These are phyloP conservation scores for Oenanthe sinensis DNA, from an alignment of 129 eudicot species.

Conservation along the genomic window DNA sequence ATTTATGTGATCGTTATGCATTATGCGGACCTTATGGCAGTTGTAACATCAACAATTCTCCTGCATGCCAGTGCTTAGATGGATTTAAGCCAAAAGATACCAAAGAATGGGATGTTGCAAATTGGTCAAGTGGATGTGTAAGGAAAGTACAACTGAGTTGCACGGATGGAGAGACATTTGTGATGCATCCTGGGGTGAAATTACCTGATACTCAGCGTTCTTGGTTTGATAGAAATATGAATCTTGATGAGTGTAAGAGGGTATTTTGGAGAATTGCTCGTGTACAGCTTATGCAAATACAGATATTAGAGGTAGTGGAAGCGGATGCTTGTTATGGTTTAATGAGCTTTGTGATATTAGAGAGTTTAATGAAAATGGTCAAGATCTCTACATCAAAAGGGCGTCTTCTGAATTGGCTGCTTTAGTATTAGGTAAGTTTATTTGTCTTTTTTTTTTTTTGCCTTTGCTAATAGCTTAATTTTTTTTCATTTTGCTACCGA, in stretches of 20 bases:
- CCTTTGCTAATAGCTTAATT: too few relatives aligned
- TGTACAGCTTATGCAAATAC: conserved; percentile 47
- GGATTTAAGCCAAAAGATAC: conserved; percentile 32
- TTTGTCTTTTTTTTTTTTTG: too few relatives aligned
- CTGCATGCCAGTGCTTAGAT: conserved; percentile 38
- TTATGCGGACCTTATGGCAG: conserved; percentile 40
- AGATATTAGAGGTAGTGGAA: conserved; percentile 27
- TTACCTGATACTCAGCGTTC: too few relatives aligned
- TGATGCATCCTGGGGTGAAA: too few relatives aligned
- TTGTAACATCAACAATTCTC: conserved; percentile 28
- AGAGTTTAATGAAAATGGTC: conserved; percentile 13
- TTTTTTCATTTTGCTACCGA: neutral
- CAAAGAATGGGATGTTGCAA: conserved; percentile 24
- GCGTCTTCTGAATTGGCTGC: conserved; percentile 28
- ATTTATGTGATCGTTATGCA: conserved; percentile 28
- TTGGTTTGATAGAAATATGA: conserved; percentile 14
- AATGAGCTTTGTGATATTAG: conserved; percentile 39
- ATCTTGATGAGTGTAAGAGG: conserved; percentile 30
- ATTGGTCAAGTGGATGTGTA: conserved; percentile 52
- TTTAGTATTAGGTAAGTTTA: conserved; percentile 8
- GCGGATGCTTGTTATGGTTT: conserved; percentile 59
- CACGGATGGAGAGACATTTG: too few relatives aligned
- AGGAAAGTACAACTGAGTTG: too few relatives aligned
- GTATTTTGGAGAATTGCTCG: conserved; percentile 36
- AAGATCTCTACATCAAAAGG: conserved; percentile 35